Conservation (phyloP, 2,329 filamentous ascomycete genomes). For the Dactylellina haptotyla region DNA sequence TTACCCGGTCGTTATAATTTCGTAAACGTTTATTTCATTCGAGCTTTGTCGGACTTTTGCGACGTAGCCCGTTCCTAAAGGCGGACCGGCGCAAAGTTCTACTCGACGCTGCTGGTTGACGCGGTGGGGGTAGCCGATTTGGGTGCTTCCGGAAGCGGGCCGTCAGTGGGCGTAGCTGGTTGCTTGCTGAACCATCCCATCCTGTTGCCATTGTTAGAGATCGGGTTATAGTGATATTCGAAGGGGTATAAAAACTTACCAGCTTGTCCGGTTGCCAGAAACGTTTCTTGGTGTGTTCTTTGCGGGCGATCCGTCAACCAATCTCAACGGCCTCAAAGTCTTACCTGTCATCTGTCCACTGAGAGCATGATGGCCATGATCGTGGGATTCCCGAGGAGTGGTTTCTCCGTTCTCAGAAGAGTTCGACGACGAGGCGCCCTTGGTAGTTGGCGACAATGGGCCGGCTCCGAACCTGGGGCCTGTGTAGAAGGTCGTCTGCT, state of each 20-base stretch:
- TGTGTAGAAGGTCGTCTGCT: conserved; percentile 56
- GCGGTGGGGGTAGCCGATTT: conserved; percentile 38
- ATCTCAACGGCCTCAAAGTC: conserved; percentile 83
- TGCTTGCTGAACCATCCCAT: conserved; percentile 57
- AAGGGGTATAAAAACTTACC: conserved; percentile 52
- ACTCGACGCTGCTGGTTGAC: conserved; percentile 54
- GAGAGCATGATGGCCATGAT: conserved; percentile 65
- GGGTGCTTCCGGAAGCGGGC: background rate
- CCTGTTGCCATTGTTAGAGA: conserved; percentile 44
- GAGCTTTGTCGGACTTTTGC: too few species aligned
- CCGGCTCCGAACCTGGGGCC: conserved; percentile 44
- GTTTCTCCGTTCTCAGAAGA: conserved; percentile 47
- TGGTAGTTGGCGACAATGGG: conserved; percentile 54
- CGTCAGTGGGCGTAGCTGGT: conserved; percentile 2
- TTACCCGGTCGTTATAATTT: background rate
- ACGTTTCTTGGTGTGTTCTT: conserved; percentile 55
- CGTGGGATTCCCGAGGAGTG: conserved; percentile 14
- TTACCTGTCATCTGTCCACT: conserved; percentile 67
- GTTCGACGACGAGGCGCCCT: conserved; percentile 53
- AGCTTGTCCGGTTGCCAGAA: conserved; percentile 57
- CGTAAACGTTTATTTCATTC: background rate
- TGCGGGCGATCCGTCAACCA: conserved; percentile 78
- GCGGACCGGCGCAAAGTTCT: conserved; percentile 23
- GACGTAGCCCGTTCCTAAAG: too few species aligned
- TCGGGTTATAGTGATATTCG: conserved; percentile 13